Percentiles rank a stretch among this genome's conserved stretches.
Evolutionary conservation across 2,329 filamentous ascomycete species (phyloP).

Genomic region (Diaporthe caulivora): DNA sequence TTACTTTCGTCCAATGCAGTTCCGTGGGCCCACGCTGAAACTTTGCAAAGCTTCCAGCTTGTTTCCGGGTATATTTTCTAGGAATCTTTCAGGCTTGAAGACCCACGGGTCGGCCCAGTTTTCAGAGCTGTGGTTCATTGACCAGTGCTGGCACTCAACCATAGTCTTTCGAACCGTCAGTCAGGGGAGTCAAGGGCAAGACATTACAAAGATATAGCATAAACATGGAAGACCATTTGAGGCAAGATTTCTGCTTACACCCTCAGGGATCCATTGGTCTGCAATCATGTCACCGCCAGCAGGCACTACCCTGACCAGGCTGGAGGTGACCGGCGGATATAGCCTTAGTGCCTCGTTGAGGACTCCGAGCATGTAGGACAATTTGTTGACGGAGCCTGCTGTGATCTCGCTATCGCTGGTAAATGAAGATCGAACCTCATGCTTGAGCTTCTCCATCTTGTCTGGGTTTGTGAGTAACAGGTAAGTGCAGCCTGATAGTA

Average conservation of each 20-base stretch:
- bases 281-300: constrained; percentile 33
- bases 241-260: constrained; percentile 4
- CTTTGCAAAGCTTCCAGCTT: constrained; percentile 40
- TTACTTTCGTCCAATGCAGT: constrained; percentile 49
- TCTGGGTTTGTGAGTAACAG: constrained; percentile 44
- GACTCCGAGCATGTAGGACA: constrained; percentile 52
- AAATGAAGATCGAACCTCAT: constrained; percentile 52
- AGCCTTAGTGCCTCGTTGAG: constrained; percentile 55
- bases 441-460: constrained; percentile 45
- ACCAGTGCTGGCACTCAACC: constrained; percentile 49
- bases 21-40: constrained; percentile 47
- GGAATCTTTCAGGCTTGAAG: constrained; percentile 52
- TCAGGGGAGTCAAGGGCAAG: not conserved
- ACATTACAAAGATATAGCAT: not conserved
- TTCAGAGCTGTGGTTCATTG: constrained; percentile 45
- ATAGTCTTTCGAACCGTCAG: constrained; percentile 43
- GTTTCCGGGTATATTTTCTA: constrained; percentile 38
- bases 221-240: not conserved
- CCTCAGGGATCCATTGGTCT: constrained; percentile 33
- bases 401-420: constrained; percentile 49
- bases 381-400: constrained; percentile 43
- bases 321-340: constrained; percentile 47
- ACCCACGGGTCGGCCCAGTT: constrained; percentile 49
- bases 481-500: constrained; percentile 39
- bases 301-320: constrained; percentile 27